Conservation (phyloP, 225 moss, liverwort and hornwort species). For the Sphagnum tenellum region DNA sequence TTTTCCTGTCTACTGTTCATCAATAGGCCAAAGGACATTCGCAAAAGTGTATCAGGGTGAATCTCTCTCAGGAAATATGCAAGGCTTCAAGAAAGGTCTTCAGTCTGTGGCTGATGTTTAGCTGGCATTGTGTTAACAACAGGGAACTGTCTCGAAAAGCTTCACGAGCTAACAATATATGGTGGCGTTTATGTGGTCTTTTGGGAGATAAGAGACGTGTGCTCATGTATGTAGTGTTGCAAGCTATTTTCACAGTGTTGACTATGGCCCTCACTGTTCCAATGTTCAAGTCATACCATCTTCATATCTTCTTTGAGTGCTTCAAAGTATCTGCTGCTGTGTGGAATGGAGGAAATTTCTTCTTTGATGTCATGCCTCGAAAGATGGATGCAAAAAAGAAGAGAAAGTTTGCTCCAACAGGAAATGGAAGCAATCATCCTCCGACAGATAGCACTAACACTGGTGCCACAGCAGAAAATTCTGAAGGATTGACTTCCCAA, state of each 20-base stretch:
- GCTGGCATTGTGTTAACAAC: not conserved
- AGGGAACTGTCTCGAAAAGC: conserved; percentile 62
- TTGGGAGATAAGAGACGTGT: conserved; percentile 49
- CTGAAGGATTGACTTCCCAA: too few relatives aligned
- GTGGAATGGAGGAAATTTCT: conserved; percentile 67
- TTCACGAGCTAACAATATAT: conserved; percentile 50
- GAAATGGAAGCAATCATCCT: too few relatives aligned
- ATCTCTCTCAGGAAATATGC: not conserved
- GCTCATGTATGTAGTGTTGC: conserved; percentile 49
- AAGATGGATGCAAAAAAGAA: conserved; percentile 55
- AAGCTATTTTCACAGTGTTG: conserved; percentile 54
- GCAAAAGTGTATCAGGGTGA: not conserved
- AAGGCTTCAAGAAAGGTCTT: not conserved
- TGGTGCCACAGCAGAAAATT: too few relatives aligned
- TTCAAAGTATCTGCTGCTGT: conserved; percentile 53
- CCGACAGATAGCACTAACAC: too few relatives aligned
- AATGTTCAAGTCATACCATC: conserved; percentile 52
- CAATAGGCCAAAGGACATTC: not conserved
- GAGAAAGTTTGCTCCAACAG: conserved; percentile 20
- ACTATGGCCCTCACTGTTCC: conserved; percentile 63
- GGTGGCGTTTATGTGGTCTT: conserved; percentile 54
- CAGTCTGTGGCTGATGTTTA: not conserved
- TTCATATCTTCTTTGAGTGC: conserved; percentile 52
- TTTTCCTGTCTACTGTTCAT: not conserved
- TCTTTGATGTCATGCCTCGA: conserved; percentile 63